phyloP scores from a whole-genome alignment of 805 yeast genomes.

The Kregervanrija fluxuum region DNA sequence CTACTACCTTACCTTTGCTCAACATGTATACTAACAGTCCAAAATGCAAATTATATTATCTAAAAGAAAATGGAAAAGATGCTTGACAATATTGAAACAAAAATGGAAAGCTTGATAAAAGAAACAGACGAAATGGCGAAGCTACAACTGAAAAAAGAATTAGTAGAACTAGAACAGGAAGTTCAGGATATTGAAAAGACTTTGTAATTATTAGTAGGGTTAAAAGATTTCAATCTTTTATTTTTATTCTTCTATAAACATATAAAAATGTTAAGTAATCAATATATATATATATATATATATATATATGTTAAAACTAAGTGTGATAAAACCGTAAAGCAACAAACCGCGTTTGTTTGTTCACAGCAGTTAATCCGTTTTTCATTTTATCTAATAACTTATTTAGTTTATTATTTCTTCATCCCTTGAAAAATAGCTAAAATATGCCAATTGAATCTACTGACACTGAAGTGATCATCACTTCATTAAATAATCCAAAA shows the following conservation, averaged over 20 bases:
- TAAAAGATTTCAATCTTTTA: neutral
- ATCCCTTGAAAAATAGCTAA: neutral
- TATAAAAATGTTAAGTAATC: no score
- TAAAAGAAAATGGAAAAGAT: conserved; percentile 43
- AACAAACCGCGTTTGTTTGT: no score
- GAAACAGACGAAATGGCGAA: conserved; percentile 33
- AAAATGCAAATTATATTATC: no score
- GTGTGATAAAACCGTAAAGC: no score
- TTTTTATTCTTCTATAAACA: neutral
- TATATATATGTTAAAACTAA: no score
- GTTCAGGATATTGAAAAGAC: conserved; percentile 2
- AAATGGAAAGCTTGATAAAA: conserved; percentile 48
- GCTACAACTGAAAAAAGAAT: neutral
- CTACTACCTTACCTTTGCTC: no score
- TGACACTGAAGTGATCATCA: conserved; percentile 52
- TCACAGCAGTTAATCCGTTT: no score
- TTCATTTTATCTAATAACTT: no score
- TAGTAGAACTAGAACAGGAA: conserved; percentile 8
- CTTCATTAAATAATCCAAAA: conserved; percentile 42
- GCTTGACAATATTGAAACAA: conserved; percentile 58
- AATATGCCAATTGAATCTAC: conserved; percentile 64
- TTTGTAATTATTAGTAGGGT: neutral
- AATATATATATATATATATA: no score
- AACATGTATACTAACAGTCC: no score
- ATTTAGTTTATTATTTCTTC: neutral